phyloP scores from a whole-genome alignment of 78 protist species.

The Guillardia theta region DNA sequence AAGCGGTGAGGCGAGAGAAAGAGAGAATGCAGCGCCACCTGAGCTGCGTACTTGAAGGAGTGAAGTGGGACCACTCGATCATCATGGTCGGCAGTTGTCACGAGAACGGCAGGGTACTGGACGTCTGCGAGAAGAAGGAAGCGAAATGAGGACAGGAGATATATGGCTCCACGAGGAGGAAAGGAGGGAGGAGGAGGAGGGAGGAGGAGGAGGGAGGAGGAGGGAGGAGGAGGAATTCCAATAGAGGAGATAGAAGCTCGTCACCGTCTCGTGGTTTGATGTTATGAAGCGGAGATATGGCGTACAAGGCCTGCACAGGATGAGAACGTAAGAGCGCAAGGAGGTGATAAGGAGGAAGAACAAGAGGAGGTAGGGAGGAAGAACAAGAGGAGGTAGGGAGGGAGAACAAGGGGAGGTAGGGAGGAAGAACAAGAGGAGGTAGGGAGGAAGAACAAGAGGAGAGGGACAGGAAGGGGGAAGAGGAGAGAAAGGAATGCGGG shows the following conservation, averaged over 20 bases:
- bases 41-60: conserved; percentile 78
- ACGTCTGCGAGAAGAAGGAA: no score
- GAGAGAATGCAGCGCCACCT: no score
- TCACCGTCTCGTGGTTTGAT: not conserved
- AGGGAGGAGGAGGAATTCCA: no score
- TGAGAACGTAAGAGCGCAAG: not conserved
- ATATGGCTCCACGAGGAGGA: no score
- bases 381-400: not conserved
- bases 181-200: no score
- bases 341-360: not conserved
- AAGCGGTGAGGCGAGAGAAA: no score
- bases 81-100: conserved; percentile 86
- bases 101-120: conserved; percentile 71
- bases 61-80: conserved; percentile 93
- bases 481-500: not conserved
- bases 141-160: no score
- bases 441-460: not conserved
- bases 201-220: no score
- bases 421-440: not conserved
- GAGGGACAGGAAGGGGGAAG: not conserved
- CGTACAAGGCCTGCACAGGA: conserved; percentile 46
- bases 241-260: no score
- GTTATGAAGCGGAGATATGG: conserved; percentile 80
- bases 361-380: not conserved
- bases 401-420: not conserved